A percentile compares a stretch with the other conserved stretches of the same genome.
These are phyloP conservation scores for Globisporangium takayamanum DNA, from an alignment of 352 stramenopile genomes.

Conservation along the genomic window DNA sequence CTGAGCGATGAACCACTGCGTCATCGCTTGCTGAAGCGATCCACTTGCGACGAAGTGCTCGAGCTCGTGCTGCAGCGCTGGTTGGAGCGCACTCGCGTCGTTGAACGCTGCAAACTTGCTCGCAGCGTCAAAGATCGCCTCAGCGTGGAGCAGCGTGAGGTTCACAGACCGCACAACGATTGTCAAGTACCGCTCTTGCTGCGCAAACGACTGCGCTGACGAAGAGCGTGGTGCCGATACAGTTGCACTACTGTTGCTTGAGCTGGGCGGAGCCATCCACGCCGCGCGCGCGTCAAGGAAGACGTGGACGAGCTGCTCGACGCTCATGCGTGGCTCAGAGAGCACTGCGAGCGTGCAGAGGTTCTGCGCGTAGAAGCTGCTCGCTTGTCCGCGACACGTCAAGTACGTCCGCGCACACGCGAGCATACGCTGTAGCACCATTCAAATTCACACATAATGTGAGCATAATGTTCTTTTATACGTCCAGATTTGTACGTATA, in stretches of 20 bases:
- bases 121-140: conserved; percentile 45
- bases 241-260: background rate
- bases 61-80: conserved; percentile 22
- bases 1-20: conserved; percentile 30
- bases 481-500: too few relatives aligned
- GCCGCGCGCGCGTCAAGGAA: conserved; percentile 48
- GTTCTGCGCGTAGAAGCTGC: conserved; percentile 60
- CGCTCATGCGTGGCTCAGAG: conserved; percentile 16
- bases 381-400: conserved; percentile 41
- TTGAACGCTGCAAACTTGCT: conserved; percentile 16
- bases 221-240: conserved; percentile 2
- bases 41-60: conserved; percentile 27
- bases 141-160: conserved; percentile 42
- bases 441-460: too few relatives aligned
- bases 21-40: conserved; percentile 21
- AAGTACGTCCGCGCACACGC: conserved; percentile 40
- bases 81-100: conserved; percentile 19
- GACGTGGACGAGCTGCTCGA: conserved; percentile 29
- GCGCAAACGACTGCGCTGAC: background rate
- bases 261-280: conserved; percentile 28
- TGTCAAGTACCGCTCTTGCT: conserved; percentile 32
- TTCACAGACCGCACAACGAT: conserved; percentile 55
- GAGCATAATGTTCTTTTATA: too few relatives aligned
- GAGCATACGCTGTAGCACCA: conserved; percentile 34
- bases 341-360: conserved; percentile 45